Conservation (phyloP, 768 basidiomycete species). For the Suillus americanus region DNA sequence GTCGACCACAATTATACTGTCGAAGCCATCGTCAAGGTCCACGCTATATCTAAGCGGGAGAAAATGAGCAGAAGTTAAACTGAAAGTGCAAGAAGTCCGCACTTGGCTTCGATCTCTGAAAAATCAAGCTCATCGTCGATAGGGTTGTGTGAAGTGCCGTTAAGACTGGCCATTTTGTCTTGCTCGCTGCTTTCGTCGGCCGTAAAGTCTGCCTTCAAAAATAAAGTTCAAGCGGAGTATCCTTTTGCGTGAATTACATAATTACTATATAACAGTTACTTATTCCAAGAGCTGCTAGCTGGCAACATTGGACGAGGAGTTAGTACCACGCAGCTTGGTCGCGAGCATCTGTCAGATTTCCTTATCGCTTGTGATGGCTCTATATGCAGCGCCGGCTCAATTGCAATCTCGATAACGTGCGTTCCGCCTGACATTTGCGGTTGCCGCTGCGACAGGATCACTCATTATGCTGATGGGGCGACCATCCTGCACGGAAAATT, state of each 20-base stretch:
- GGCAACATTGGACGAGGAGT: too few relatives aligned
- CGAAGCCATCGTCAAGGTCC: constrained; percentile 81
- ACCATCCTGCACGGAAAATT: too few relatives aligned
- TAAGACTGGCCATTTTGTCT: constrained; percentile 47
- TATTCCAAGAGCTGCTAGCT: too few relatives aligned
- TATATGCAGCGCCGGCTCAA: too few relatives aligned
- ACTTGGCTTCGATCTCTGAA: constrained; percentile 89
- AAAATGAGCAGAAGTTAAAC: constrained; percentile 6
- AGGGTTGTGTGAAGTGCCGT: constrained; percentile 29
- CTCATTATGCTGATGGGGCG: too few relatives aligned
- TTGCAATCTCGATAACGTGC: too few relatives aligned
- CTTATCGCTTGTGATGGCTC: too few relatives aligned
- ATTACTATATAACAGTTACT: background rate
- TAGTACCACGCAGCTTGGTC: too few relatives aligned
- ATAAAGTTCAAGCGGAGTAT: constrained; percentile 13
- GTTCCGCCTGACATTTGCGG: too few relatives aligned
- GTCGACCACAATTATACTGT: constrained; percentile 91
- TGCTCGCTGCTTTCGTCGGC: constrained; percentile 3
- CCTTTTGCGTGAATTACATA: background rate
- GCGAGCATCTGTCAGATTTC: too few relatives aligned
- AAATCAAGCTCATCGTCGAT: constrained; percentile 77
- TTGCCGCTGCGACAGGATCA: too few relatives aligned
- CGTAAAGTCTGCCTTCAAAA: constrained; percentile 7
- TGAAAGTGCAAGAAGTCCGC: constrained; percentile 18
- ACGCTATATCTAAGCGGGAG: constrained; percentile 71